Conservation (phyloP, 208 protist species). For the Tritrichomonas musculus region DNA sequence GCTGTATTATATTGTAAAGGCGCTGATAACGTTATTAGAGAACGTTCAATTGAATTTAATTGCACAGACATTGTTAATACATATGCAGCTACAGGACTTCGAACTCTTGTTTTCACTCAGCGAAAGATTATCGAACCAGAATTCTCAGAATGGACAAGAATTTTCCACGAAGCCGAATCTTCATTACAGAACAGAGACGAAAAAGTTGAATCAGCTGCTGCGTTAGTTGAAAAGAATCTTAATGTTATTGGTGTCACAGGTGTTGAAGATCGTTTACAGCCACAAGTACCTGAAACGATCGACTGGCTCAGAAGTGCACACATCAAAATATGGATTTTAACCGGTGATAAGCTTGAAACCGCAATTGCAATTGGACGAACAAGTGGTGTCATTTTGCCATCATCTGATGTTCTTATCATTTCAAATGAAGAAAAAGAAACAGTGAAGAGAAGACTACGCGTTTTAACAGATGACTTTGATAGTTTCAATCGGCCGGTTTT, state of each 20-base stretch:
- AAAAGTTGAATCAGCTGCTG: not conserved
- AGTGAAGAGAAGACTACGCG: not conserved
- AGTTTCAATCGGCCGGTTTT: not conserved
- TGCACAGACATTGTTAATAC: not conserved
- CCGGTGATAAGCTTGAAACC: slow-evolving; percentile 85
- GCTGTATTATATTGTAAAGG: not conserved
- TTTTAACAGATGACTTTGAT: not conserved
- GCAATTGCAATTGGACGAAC: slow-evolving; percentile 51
- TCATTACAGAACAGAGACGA: not conserved
- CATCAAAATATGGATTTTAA: slow-evolving; percentile 91
- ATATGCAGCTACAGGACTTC: not conserved
- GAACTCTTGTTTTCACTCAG: not conserved
- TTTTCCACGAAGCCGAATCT: not conserved
- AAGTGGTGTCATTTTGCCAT: slow-evolving; percentile 39
- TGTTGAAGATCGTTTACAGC: slow-evolving; percentile 74
- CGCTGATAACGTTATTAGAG: not conserved
- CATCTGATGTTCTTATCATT: not conserved
- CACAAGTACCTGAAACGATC: slow-evolving; percentile 67
- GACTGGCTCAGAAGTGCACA: slow-evolving; percentile 53
- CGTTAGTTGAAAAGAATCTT: slow-evolving; percentile 33
- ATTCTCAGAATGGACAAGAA: not conserved
- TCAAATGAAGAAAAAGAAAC: not conserved
- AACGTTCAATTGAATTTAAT: not conserved
- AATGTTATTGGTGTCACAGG: slow-evolving; percentile 41
- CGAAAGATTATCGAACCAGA: not conserved